phyloP scores from a whole-genome alignment of 192 early-diverging fungal genomes.

The Helicostylum pulchrum region DNA sequence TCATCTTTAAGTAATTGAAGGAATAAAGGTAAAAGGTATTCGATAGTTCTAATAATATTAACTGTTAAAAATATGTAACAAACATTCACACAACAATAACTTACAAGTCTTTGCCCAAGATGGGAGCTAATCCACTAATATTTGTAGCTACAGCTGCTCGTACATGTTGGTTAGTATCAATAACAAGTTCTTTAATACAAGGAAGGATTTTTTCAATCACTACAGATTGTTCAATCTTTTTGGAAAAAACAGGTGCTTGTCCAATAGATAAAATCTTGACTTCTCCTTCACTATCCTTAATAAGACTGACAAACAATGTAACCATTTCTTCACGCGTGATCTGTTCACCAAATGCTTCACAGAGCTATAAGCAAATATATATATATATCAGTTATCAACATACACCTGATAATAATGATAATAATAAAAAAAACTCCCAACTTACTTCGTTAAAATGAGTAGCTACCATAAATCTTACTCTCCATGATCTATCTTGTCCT shows the following conservation, averaged over 20 bases:
- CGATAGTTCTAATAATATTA: constrained; percentile 69
- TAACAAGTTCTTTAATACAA: constrained; percentile 92
- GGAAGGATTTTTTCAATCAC: constrained; percentile 81
- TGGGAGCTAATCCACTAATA: constrained; percentile 92
- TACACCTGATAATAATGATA: constrained; percentile 9
- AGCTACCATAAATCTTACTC: constrained; percentile 98
- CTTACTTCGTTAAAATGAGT: constrained; percentile 90
- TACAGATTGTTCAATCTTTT: constrained; percentile 75
- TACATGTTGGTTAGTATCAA: constrained; percentile 94
- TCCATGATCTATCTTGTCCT: constrained; percentile 94
- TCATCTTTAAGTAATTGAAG: constrained; percentile 97
- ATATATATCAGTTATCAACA: background rate
- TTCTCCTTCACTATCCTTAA: constrained; percentile 98
- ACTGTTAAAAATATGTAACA: background rate
- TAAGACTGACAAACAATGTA: constrained; percentile 73
- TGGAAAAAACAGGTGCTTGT: constrained; percentile 80
- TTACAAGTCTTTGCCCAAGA: constrained; percentile 89
- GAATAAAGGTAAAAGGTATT: constrained; percentile 93
- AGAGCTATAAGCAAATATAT: constrained; percentile 48
- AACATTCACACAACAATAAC: background rate
- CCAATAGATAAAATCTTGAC: constrained; percentile 92
- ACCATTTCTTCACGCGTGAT: constrained; percentile 87
- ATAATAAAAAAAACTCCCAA: background rate
- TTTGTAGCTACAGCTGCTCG: constrained; percentile 94
- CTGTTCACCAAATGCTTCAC: constrained; percentile 71